Percentiles rank a stretch among this genome's conserved stretches.
Conservation (phyloP, 179 eudicot genomes). For the Heliamphora ciliata region DNA sequence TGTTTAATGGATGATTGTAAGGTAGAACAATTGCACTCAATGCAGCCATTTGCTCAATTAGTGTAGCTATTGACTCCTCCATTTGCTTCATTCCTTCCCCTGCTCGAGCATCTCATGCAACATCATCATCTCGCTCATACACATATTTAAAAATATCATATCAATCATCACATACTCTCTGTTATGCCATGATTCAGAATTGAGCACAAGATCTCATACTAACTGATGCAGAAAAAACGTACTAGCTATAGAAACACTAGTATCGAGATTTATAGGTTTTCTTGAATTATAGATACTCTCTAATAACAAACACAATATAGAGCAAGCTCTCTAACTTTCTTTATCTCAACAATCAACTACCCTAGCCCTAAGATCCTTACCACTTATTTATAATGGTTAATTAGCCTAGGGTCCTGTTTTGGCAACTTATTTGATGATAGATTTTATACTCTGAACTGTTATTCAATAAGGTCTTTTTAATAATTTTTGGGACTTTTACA, state of each 20-base stretch:
- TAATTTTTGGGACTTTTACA: no score
- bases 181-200: neutral
- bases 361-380: no score
- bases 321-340: neutral
- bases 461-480: no score
- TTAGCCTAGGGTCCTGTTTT: no score
- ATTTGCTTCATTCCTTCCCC: neutral
- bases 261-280: neutral
- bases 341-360: no score
- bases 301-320: neutral
- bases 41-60: no score
- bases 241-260: neutral
- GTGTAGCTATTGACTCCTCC: neutral
- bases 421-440: no score
- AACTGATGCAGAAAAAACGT: neutral
- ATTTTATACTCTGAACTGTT: no score
- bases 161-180: neutral
- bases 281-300: neutral
- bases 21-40: no score
- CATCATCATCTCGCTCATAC: neutral
- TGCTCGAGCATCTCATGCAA: neutral
- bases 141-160: neutral
- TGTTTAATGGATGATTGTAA: no score
- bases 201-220: neutral
- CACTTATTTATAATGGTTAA: no score